These are phyloP conservation scores for Metarhizium guizhouense DNA, from an alignment of 2,329 filamentous ascomycete species.

Conservation along the genomic window DNA sequence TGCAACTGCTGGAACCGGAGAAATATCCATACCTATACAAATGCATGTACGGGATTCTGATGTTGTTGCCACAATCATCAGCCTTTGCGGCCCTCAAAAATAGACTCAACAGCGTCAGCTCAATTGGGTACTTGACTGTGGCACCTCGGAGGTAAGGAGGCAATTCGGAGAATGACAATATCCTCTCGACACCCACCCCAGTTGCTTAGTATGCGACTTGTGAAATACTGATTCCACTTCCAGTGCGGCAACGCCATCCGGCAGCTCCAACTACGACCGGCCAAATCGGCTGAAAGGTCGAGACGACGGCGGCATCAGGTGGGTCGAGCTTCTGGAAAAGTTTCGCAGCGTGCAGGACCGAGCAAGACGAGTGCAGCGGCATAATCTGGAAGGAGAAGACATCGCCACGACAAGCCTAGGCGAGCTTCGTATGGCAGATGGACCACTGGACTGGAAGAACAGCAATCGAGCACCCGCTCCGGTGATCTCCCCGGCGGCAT, in stretches of 20 bases:
- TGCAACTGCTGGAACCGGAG: constrained; percentile 92
- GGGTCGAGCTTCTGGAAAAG: constrained; percentile 89
- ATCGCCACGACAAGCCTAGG: constrained; percentile 33
- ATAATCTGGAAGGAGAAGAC: constrained; percentile 43
- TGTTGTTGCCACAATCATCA: constrained; percentile 96
- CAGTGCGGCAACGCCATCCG: constrained; percentile 38
- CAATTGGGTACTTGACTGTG: constrained; percentile 89
- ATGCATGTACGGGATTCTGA: constrained; percentile 91
- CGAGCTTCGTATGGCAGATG: constrained; percentile 33
- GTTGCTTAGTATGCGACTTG: neutral
- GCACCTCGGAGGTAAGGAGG: constrained; percentile 64
- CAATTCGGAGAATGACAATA: neutral
- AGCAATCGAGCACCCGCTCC: constrained; percentile 29
- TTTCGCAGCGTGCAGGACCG: constrained; percentile 87
- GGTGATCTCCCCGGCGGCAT: constrained; percentile 28
- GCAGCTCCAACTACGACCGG: constrained; percentile 55
- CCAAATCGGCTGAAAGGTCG: constrained; percentile 71
- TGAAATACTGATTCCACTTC: constrained; percentile 5
- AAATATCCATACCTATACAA: constrained; percentile 94
- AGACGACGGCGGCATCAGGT: constrained; percentile 78
- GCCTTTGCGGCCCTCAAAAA: constrained; percentile 97
- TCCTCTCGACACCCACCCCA: neutral
- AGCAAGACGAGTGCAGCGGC: constrained; percentile 61
- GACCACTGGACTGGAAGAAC: constrained; percentile 27
- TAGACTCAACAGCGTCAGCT: constrained; percentile 90